Conservation (phyloP, 2,329 filamentous ascomycete genomes). For the Dothidotthia symphoricarpi region DNA sequence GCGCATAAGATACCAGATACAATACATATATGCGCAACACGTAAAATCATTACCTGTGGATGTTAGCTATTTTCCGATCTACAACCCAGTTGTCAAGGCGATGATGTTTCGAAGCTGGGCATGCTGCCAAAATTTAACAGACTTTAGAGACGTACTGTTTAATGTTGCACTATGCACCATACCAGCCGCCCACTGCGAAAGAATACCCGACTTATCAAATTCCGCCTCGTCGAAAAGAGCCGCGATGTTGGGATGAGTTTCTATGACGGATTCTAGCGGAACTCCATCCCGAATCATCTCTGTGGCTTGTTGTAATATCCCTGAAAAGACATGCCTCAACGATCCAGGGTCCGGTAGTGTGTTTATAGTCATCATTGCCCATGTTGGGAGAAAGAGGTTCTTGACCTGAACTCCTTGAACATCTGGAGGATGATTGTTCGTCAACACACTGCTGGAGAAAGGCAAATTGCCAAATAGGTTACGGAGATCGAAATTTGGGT, state of each 20-base stretch:
- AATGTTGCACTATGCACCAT: constrained; percentile 22
- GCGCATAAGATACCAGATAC: constrained; percentile 24
- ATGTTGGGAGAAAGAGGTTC: constrained; percentile 23
- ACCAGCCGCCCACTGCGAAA: constrained; percentile 22
- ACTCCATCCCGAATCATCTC: constrained; percentile 12
- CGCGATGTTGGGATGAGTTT: constrained; percentile 22
- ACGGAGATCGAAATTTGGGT: constrained; percentile 20
- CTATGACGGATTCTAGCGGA: constrained; percentile 13
- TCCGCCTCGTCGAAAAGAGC: constrained; percentile 21
- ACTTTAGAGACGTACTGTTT: constrained; percentile 11
- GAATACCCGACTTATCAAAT: constrained; percentile 16
- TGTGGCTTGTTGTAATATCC: constrained; percentile 14
- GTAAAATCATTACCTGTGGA: constrained; percentile 22
- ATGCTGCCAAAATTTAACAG: not conserved
- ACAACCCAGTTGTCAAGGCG: not conserved
- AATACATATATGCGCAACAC: constrained; percentile 25
- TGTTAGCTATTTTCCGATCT: not conserved
- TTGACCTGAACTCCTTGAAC: constrained; percentile 11
- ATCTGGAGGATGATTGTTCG: constrained; percentile 11
- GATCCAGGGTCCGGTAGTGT: constrained; percentile 21
- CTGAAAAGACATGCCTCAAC: constrained; percentile 9
- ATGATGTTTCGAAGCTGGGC: not conserved
- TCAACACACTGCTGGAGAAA: constrained; percentile 12
- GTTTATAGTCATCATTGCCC: constrained; percentile 27
- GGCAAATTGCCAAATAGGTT: constrained; percentile 20